Base-by-base conservation (phyloP, 2,329 filamentous ascomycete species). In the Diaporthe longicolla region DNA sequence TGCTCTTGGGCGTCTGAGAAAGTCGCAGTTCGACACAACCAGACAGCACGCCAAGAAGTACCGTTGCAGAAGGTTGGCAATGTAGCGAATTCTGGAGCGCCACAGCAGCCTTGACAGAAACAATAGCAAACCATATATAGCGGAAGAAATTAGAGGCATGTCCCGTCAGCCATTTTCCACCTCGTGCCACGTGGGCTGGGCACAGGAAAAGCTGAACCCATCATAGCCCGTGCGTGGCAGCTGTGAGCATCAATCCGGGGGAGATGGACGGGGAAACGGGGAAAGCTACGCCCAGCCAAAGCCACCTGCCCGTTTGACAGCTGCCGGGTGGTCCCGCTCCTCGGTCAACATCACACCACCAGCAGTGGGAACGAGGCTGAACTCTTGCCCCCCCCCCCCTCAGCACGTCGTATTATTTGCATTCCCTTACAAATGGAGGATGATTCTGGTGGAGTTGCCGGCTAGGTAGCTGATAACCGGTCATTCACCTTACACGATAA, bases 291-390 rank as follows among this genome's bases (percentile, higher is more conserved):
- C 57, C 29, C 57, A 54, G 45, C 48, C 19, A 57, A 63, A 63
- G 70, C 70, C 57, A 63, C 54, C 37, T 5, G 37, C 32, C 48
- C 43, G 45, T 43, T 35, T 71, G 70, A 71, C 57, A 63, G 59
- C 32, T 71, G 57, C 70, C 70, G 57, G 45, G 35, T 37, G 35
- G 10, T 55, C 63, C 70, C 70, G 70, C 70, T 54, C 70, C 57
- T 54, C 57, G 32, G 40, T 63, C n/a, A 43, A 15, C 11, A 59
- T 52, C 55, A 37, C 19, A 61, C 45, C 55, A 59, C 69, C 21
- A 52, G 59, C 40, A 32, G 17, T 15, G 59, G n/a, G n/a, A 32
- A 54, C 48, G 48, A 40, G 63, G 63, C 63, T 68, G 48, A 54
- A 26, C 15, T 68, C 63, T 54, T 29, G 29, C 32, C 40, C 40